phyloP scores from a whole-genome alignment of 352 stramenopile genomes.

The Phytophthora meadii region DNA sequence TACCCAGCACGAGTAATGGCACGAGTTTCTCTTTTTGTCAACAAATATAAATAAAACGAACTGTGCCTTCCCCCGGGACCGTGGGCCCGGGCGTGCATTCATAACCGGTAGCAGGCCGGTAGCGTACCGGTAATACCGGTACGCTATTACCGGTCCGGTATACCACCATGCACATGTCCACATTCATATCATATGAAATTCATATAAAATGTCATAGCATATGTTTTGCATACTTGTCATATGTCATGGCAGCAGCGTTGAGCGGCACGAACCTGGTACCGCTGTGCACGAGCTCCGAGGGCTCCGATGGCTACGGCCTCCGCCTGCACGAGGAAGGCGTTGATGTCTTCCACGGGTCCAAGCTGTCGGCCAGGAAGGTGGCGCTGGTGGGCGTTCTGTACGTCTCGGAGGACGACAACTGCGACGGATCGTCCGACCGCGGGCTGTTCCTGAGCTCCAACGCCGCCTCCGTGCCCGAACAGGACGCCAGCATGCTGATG shows the following conservation, averaged over 20 bases:
- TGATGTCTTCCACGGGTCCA: conserved; percentile 56
- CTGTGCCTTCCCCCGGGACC: no score
- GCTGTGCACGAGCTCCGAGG: conserved; percentile 56
- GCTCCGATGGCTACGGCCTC: conserved; percentile 34
- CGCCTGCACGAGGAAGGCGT: conserved; percentile 53
- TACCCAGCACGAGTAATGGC: no score
- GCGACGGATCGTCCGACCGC: conserved; percentile 28
- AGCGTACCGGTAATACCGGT: no score
- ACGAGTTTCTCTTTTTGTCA: no score
- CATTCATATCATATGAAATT: no score
- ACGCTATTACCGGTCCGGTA: no score
- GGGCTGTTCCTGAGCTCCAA: conserved; percentile 64
- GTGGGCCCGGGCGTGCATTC: no score
- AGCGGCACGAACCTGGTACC: conserved; percentile 49
- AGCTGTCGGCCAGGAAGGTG: conserved; percentile 56
- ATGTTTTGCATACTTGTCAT: no score
- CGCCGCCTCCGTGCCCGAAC: conserved; percentile 49
- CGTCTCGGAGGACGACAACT: conserved; percentile 25
- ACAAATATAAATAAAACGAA: no score
- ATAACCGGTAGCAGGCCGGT: no score
- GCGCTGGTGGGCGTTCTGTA: conserved; percentile 67
- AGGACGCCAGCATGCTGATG: conserved; percentile 59
- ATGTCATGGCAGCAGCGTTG: conserved; percentile 4
- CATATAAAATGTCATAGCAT: no score
- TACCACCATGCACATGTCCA: no score